Evolutionary conservation across 371 early-diverging fungal species (phyloP).

Genomic region (Apophysomyces trapeziformis): DNA sequence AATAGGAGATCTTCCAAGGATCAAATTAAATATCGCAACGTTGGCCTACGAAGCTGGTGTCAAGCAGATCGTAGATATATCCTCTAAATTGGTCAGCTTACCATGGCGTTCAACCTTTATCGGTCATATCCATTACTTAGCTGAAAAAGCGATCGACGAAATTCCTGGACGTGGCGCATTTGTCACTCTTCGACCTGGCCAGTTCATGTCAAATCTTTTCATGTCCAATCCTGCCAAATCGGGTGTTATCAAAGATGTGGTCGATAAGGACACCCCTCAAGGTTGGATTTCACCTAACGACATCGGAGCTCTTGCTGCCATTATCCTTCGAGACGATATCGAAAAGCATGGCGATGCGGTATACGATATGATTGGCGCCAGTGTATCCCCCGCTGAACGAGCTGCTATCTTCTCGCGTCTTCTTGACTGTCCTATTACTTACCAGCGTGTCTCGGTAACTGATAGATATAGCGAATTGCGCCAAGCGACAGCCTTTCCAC

Average conservation of each 20-base stretch:
- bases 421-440: conserved; percentile 3
- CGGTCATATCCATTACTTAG: conserved; percentile 16
- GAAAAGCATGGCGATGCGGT: conserved; percentile 25
- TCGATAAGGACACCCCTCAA: not conserved
- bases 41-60: conserved; percentile 38
- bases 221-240: not conserved
- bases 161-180: conserved; percentile 22
- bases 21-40: conserved; percentile 18
- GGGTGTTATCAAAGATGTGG: conserved; percentile 1
- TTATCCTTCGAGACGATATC: conserved; percentile 18
- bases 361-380: conserved; percentile 22
- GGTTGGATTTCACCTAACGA: conserved; percentile 27
- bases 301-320: conserved; percentile 19
- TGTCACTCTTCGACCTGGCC: conserved; percentile 39
- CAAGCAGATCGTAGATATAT: conserved; percentile 39
- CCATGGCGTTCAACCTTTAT: conserved; percentile 27
- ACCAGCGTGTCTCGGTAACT: conserved; percentile 6
- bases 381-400: not conserved
- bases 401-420: not conserved
- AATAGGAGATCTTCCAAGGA: conserved; percentile 2
- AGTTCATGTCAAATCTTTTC: conserved; percentile 37
- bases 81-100: conserved; percentile 16
- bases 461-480: conserved; percentile 3
- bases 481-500: not conserved
- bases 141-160: conserved; percentile 24